These are phyloP conservation scores for Brachypodium distachyon DNA, from an alignment of 202 grass and related monocot species.

Conservation along the genomic window DNA sequence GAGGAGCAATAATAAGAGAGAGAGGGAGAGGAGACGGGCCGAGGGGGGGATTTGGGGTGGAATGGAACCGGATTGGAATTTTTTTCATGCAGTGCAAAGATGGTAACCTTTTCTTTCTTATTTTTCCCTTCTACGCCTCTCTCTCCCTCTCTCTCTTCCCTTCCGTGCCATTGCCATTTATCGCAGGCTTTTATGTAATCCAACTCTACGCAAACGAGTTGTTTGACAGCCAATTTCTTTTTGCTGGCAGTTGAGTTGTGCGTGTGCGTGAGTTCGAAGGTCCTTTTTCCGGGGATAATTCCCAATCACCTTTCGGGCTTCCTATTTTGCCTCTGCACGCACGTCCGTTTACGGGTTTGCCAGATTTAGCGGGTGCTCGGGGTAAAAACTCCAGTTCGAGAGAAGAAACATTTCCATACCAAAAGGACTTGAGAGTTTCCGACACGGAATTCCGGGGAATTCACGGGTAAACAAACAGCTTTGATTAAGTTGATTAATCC, in stretches of 20 bases:
- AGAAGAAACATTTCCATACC: too few species aligned
- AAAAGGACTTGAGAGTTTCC: too few species aligned
- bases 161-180: slow-evolving; percentile 30
- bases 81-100: slow-evolving; percentile 40
- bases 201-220: too few species aligned
- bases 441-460: too few species aligned
- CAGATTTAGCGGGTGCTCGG: too few species aligned
- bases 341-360: too few species aligned
- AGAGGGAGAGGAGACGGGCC: not conserved
- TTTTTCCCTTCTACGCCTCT: slow-evolving; percentile 24
- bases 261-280: not conserved
- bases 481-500: too few species aligned
- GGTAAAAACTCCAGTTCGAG: too few species aligned
- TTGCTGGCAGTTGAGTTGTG: not conserved
- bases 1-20: too few species aligned
- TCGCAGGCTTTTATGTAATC: slow-evolving; percentile 1
- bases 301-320: not conserved
- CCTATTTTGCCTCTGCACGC: not conserved
- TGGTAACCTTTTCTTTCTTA: slow-evolving; percentile 26
- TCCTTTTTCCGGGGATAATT: not conserved
- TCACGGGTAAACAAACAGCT: too few species aligned
- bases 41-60: not conserved
- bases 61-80: not conserved
- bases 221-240: too few species aligned
- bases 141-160: not conserved